Conservation (phyloP, 2,329 filamentous ascomycete genomes). For the Penicillium sp. region DNA sequence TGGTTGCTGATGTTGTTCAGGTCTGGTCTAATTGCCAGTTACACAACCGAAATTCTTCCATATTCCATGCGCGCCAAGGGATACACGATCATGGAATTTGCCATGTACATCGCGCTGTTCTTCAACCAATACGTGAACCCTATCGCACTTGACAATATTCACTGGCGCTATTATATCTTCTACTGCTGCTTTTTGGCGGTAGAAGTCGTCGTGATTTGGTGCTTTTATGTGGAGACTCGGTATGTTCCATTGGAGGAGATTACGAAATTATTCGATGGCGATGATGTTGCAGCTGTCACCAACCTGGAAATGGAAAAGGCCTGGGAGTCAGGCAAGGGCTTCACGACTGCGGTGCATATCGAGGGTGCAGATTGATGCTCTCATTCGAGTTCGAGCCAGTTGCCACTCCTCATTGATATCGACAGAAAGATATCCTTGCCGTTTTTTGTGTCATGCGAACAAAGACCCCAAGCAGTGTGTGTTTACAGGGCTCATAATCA, state of each 20-base stretch:
- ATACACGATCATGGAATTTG: slow-evolving; percentile 33
- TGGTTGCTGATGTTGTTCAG: slow-evolving; percentile 48
- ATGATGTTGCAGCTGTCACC: slow-evolving; percentile 23
- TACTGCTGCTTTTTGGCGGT: slow-evolving; percentile 39
- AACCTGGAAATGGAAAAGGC: slow-evolving; percentile 8
- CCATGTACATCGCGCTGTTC: slow-evolving; percentile 34
- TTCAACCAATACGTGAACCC: slow-evolving; percentile 42
- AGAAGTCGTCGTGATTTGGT: slow-evolving; percentile 31
- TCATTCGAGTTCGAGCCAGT: neutral
- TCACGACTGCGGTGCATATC: slow-evolving; percentile 1
- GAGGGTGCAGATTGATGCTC: neutral
- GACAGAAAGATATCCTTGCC: slow-evolving; percentile 28
- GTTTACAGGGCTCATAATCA: neutral
- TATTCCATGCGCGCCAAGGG: slow-evolving; percentile 58
- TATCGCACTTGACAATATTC: slow-evolving; percentile 41
- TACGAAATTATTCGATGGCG: slow-evolving; percentile 36
- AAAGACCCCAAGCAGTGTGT: slow-evolving; percentile 43
- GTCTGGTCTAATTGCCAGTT: slow-evolving; percentile 61
- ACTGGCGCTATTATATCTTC: slow-evolving; percentile 46
- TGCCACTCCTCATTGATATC: neutral
- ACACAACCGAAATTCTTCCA: slow-evolving; percentile 65
- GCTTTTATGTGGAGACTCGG: slow-evolving; percentile 40
- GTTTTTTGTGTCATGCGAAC: slow-evolving; percentile 53
- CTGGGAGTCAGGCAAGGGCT: slow-evolving; percentile 3
- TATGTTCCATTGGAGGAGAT: slow-evolving; percentile 40